These are phyloP conservation scores for Eutypella sp. DNA, from an alignment of 2,329 filamentous ascomycete species.

Conservation along the genomic window DNA sequence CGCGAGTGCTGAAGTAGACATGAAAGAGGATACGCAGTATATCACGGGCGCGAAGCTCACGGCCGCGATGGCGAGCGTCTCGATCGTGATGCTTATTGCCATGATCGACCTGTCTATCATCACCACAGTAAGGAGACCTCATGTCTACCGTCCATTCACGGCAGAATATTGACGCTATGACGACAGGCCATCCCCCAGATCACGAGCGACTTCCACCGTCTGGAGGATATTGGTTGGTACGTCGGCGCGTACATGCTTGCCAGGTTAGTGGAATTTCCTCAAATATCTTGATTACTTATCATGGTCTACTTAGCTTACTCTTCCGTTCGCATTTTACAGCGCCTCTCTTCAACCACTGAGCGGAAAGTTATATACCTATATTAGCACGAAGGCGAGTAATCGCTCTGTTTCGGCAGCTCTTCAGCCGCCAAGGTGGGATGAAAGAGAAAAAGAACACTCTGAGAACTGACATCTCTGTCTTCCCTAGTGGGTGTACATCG, in stretches of 20 bases:
- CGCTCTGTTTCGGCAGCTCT: too few relatives aligned
- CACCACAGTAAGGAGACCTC: constrained; percentile 35
- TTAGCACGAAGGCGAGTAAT: constrained; percentile 29
- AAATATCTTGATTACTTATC: constrained; percentile 20
- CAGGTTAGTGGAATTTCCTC: constrained; percentile 26
- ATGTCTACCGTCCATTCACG: background rate
- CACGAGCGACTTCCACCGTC: constrained; percentile 44
- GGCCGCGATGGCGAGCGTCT: constrained; percentile 29
- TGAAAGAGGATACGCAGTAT: constrained; percentile 17
- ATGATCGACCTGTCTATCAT: constrained; percentile 50
- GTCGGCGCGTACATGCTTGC: constrained; percentile 44
- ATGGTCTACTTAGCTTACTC: constrained; percentile 8
- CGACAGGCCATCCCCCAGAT: constrained; percentile 42
- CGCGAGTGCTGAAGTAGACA: constrained; percentile 7
- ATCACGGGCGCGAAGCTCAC: constrained; percentile 21
- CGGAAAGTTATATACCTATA: constrained; percentile 45
- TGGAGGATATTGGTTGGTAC: constrained; percentile 53
- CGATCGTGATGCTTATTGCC: constrained; percentile 41
- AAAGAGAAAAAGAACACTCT: background rate
- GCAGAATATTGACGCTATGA: background rate
- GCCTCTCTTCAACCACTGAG: constrained; percentile 46
- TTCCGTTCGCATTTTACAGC: constrained; percentile 22
- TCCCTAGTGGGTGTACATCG: constrained; percentile 31
- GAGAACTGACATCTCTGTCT: background rate
- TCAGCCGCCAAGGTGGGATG: background rate